Percentiles rank a stretch among this genome's conserved stretches.
These are phyloP conservation scores for Letharia lupina DNA, from an alignment of 495 filamentous ascomycete species.

Conservation along the genomic window DNA sequence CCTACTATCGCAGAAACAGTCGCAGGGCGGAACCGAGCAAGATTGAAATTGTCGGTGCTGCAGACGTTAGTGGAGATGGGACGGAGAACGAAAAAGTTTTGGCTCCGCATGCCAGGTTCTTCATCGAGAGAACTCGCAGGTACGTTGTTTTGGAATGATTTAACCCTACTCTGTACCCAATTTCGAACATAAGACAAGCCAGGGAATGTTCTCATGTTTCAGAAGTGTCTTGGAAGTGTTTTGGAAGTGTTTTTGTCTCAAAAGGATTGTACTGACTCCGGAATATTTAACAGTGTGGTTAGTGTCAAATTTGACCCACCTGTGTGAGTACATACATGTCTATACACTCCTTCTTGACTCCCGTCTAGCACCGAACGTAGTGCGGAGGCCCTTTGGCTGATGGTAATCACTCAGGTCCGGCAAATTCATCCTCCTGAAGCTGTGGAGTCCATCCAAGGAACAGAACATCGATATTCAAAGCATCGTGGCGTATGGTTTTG, in stretches of 20 bases:
- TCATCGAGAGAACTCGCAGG: constrained; percentile 53
- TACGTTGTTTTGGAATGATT: not conserved
- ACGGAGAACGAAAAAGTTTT: constrained; percentile 45
- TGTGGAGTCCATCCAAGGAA: constrained; percentile 62
- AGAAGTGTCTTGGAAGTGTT: not conserved
- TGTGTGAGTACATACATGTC: constrained; percentile 46
- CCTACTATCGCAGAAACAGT: constrained; percentile 10
- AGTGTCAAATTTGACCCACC: constrained; percentile 84
- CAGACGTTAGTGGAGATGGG: constrained; percentile 40
- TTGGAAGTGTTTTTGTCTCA: not conserved
- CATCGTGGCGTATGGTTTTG: constrained; percentile 69
- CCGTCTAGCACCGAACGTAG: not conserved
- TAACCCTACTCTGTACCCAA: not conserved
- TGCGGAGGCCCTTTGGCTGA: not conserved
- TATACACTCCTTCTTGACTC: not conserved
- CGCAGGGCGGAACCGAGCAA: constrained; percentile 20
- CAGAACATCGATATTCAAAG: constrained; percentile 82
- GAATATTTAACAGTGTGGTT: constrained; percentile 58
- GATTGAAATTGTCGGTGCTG: constrained; percentile 43
- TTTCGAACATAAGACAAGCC: not conserved
- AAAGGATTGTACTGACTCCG: not conserved
- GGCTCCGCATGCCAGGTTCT: constrained; percentile 67
- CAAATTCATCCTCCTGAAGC: constrained; percentile 71
- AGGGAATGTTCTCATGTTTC: not conserved
- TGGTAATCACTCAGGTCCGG: constrained; percentile 42